Evolutionary conservation across 1,284 basidiomycete species (phyloP).

Genomic region (Moesziomyces sp.): DNA sequence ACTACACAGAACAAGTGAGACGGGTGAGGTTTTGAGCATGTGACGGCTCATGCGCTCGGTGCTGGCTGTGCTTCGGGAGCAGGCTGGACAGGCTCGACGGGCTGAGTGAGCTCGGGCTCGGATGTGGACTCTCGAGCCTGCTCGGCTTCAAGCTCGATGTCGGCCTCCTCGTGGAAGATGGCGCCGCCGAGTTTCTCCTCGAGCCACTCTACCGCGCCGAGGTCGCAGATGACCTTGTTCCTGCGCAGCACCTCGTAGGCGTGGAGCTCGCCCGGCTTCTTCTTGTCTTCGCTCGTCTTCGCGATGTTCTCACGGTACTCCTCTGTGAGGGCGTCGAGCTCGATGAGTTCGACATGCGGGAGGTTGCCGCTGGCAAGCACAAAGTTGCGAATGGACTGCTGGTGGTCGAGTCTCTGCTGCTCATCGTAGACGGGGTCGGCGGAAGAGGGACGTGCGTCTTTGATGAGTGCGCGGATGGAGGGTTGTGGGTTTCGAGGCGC

Average conservation of each 20-base stretch:
- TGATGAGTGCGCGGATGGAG: slow-evolving; percentile 26
- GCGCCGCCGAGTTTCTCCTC: slow-evolving; percentile 66
- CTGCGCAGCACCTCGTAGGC: slow-evolving; percentile 65
- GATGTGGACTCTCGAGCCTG: slow-evolving; percentile 14
- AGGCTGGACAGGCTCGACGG: slow-evolving; percentile 2
- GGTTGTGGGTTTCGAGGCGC: slow-evolving; percentile 59
- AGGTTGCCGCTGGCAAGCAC: slow-evolving; percentile 57
- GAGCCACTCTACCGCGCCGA: slow-evolving; percentile 68
- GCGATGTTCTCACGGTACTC: slow-evolving; percentile 43
- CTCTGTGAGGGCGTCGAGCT: slow-evolving; percentile 59
- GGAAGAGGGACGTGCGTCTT: slow-evolving; percentile 49
- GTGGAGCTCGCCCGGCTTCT: slow-evolving; percentile 66
- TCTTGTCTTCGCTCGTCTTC: slow-evolving; percentile 56
- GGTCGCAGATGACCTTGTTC: slow-evolving; percentile 58
- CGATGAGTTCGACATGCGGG: slow-evolving; percentile 57
- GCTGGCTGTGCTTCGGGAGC: slow-evolving; percentile 8
- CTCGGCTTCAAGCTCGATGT: slow-evolving; percentile 10
- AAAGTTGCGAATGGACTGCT: slow-evolving; percentile 54
- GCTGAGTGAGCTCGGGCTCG: neutral
- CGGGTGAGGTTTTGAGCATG: too few relatives aligned
- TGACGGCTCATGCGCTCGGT: slow-evolving; percentile 5
- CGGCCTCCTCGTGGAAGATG: slow-evolving; percentile 55
- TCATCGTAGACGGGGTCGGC: slow-evolving; percentile 57
- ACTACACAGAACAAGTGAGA: too few relatives aligned
- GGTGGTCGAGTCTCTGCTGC: slow-evolving; percentile 54